These are phyloP conservation scores for Serendipita sp. DNA, from an alignment of 768 basidiomycete genomes.

Conservation along the genomic window DNA sequence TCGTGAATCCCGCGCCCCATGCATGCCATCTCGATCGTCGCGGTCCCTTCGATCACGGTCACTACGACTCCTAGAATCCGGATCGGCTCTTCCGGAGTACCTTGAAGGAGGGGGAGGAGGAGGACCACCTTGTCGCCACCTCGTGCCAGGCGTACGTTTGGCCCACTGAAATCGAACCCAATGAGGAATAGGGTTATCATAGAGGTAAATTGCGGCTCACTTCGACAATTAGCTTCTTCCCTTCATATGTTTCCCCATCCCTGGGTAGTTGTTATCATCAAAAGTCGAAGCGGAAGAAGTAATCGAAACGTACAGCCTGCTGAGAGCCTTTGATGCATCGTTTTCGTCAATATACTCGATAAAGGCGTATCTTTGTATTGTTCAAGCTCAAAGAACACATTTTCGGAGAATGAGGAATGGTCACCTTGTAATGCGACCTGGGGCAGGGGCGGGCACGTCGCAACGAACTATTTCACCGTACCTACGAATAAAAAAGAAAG, in stretches of 20 bases:
- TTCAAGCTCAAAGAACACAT: not conserved
- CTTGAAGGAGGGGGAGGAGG: not conserved
- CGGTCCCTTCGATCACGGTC: not conserved
- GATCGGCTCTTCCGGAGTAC: no score
- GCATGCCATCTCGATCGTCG: not conserved
- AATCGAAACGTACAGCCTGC: not conserved
- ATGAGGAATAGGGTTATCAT: not conserved
- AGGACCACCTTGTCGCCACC: not conserved
- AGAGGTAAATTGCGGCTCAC: not conserved
- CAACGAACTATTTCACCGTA: slow-evolving; percentile 74
- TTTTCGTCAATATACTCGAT: slow-evolving; percentile 2
- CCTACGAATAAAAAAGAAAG: slow-evolving; percentile 24
- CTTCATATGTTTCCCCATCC: not conserved
- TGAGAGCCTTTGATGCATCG: not conserved
- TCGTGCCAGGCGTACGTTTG: not conserved
- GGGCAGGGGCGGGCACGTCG: slow-evolving; percentile 64
- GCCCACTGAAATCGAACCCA: not conserved
- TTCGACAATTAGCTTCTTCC: not conserved
- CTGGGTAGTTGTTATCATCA: not conserved
- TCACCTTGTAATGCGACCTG: not conserved
- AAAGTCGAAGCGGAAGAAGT: not conserved
- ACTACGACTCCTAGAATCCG: no score
- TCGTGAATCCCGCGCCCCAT: not conserved
- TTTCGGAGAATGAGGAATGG: not conserved
- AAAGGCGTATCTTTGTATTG: not conserved